A percentile compares a stretch with the other conserved stretches of the same genome.
Conservation (phyloP, 768 basidiomycete species). For the Rhizopogon sp. region DNA sequence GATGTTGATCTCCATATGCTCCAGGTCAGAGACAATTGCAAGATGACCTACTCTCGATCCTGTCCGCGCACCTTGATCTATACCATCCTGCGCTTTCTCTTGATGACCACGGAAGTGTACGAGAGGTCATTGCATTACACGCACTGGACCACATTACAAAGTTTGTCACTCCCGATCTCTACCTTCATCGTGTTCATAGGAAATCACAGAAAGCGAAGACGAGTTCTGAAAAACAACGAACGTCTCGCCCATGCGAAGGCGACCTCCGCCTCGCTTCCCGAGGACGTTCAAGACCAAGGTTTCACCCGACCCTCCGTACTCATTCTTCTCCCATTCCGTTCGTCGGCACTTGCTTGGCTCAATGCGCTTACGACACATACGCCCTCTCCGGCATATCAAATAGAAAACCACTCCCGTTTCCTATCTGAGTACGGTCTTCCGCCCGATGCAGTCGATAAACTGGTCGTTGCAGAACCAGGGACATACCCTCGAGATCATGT, state of each 20-base stretch:
- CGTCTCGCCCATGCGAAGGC: slow-evolving; percentile 73
- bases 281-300: slow-evolving; percentile 91
- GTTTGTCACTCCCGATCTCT: slow-evolving; percentile 33
- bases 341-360: slow-evolving; percentile 80
- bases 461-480: slow-evolving; percentile 65
- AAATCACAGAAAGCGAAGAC: slow-evolving; percentile 74
- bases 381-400: slow-evolving; percentile 65
- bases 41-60: slow-evolving; percentile 59
- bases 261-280: slow-evolving; percentile 49
- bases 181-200: not conserved
- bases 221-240: slow-evolving; percentile 91
- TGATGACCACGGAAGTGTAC: slow-evolving; percentile 54
- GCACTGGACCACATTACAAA: slow-evolving; percentile 86
- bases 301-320: slow-evolving; percentile 96
- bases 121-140: slow-evolving; percentile 75
- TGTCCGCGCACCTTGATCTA: slow-evolving; percentile 71
- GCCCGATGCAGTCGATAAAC: slow-evolving; percentile 72
- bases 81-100: slow-evolving; percentile 65
- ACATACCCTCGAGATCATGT: slow-evolving; percentile 86
- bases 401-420: slow-evolving; percentile 87
- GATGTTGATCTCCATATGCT: slow-evolving; percentile 5
- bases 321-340: slow-evolving; percentile 90
- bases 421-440: slow-evolving; percentile 80
- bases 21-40: slow-evolving; percentile 53
- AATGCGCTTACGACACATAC: slow-evolving; percentile 74